Conservation (phyloP, 805 yeast genomes). For the Torulaspora microellipsoides region DNA sequence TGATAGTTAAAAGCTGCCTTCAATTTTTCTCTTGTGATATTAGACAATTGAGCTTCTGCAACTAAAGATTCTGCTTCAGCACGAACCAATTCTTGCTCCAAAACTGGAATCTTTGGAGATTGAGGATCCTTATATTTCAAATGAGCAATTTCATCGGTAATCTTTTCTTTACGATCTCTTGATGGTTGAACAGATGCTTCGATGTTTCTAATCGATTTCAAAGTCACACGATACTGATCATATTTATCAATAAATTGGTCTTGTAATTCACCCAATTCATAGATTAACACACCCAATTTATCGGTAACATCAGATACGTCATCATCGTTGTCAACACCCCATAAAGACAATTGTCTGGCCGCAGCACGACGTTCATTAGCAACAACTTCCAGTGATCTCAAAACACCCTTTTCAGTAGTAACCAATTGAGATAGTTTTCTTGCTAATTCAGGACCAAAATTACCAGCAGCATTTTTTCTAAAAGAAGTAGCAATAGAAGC, state of each 20-base stretch:
- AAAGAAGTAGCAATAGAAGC: slow-evolving; percentile 63
- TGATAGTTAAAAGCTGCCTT: slow-evolving; percentile 97
- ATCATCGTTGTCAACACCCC: slow-evolving; percentile 99
- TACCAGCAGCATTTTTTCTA: slow-evolving; percentile 84
- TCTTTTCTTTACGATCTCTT: slow-evolving; percentile 95
- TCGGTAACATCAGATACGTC: slow-evolving; percentile 97
- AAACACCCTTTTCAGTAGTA: slow-evolving; percentile 93
- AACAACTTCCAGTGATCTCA: slow-evolving; percentile 89
- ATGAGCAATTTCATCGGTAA: slow-evolving; percentile 96
- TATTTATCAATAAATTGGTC: slow-evolving; percentile 97
- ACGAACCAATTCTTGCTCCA: slow-evolving; percentile 97
- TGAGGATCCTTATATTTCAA: slow-evolving; percentile 98
- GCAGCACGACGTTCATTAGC: slow-evolving; percentile 93
- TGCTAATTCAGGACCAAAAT: slow-evolving; percentile 90
- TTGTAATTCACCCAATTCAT: slow-evolving; percentile 96
- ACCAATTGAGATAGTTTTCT: slow-evolving; percentile 87
- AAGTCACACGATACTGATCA: slow-evolving; percentile 94
- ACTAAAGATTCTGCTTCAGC: slow-evolving; percentile 99
- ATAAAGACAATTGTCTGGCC: slow-evolving; percentile 91
- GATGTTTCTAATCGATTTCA: slow-evolving; percentile 91
- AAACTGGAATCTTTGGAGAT: slow-evolving; percentile 89
- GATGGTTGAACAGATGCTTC: slow-evolving; percentile 98
- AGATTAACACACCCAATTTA: slow-evolving; percentile 91
- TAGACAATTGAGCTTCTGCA: slow-evolving; percentile 97
- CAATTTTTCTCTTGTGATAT: slow-evolving; percentile 95